Evolutionary conservation across 805 yeast species (phyloP).

Genomic region (Yarrowia sp.): DNA sequence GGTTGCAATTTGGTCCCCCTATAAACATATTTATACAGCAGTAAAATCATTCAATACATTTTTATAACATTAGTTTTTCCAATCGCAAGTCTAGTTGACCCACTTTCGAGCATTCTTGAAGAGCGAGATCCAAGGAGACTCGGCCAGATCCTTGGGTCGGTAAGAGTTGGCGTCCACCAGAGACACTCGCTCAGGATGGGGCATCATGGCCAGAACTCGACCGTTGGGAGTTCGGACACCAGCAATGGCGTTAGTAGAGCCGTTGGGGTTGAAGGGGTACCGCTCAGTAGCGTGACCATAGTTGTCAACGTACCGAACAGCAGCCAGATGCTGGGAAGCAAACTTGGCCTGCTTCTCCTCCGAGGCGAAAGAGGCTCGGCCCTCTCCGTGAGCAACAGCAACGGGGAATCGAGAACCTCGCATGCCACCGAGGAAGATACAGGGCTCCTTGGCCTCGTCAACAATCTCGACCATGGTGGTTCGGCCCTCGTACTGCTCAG

Average conservation of each 20-base stretch:
- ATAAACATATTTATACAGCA: background rate
- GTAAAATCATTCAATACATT: slow-evolving; percentile 13
- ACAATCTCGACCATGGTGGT: slow-evolving; percentile 81
- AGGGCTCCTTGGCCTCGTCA: slow-evolving; percentile 50
- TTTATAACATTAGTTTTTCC: slow-evolving; percentile 9
- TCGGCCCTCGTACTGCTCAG: slow-evolving; percentile 97
- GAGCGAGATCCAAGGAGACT: slow-evolving; percentile 93
- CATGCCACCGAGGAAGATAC: slow-evolving; percentile 84
- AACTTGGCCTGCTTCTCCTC: slow-evolving; percentile 49
- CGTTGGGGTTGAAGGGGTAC: slow-evolving; percentile 95
- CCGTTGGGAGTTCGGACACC: slow-evolving; percentile 90
- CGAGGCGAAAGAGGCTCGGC: slow-evolving; percentile 70
- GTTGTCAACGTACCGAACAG: slow-evolving; percentile 83
- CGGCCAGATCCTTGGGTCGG: slow-evolving; percentile 63
- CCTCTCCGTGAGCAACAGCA: slow-evolving; percentile 99
- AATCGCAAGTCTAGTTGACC: slow-evolving; percentile 48
- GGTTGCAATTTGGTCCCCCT: too few relatives aligned
- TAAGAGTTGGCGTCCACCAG: slow-evolving; percentile 80
- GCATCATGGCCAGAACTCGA: slow-evolving; percentile 97
- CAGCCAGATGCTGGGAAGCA: slow-evolving; percentile 48
- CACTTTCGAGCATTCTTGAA: slow-evolving; percentile 91
- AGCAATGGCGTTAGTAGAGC: slow-evolving; percentile 88
- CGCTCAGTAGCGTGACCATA: slow-evolving; percentile 77
- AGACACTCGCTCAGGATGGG: slow-evolving; percentile 95
- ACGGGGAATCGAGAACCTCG: slow-evolving; percentile 90